Conservation (phyloP, 1,284 basidiomycete species). For the Kalmanozyma brasiliensis region DNA sequence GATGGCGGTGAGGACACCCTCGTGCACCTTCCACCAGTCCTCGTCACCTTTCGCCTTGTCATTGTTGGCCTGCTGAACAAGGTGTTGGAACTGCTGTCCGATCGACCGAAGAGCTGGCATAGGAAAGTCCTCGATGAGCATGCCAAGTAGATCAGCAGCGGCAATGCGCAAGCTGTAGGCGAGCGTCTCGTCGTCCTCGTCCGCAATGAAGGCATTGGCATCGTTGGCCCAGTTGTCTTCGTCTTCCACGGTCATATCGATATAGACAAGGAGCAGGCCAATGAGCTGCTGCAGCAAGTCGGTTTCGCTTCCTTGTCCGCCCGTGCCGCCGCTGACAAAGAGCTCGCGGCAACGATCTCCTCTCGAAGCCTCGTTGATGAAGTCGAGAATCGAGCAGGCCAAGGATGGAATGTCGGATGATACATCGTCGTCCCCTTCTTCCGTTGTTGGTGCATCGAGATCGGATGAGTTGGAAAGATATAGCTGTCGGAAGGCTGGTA, state of each 20-base stretch:
- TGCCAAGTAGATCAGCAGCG: slow-evolving; percentile 83
- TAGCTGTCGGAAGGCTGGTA: slow-evolving; percentile 43
- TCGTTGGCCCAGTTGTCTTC: slow-evolving; percentile 90
- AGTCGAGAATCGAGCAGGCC: slow-evolving; percentile 82
- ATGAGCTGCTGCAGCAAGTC: slow-evolving; percentile 73
- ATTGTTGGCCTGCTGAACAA: slow-evolving; percentile 72
- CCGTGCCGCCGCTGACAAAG: slow-evolving; percentile 71
- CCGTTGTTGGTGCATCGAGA: slow-evolving; percentile 73
- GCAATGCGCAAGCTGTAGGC: slow-evolving; percentile 83
- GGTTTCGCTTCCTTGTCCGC: slow-evolving; percentile 69
- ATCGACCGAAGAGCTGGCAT: slow-evolving; percentile 73
- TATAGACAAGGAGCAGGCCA: slow-evolving; percentile 76
- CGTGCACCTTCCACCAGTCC: slow-evolving; percentile 80
- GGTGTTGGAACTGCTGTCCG: slow-evolving; percentile 60
- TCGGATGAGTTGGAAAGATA: slow-evolving; percentile 68
- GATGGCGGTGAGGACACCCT: slow-evolving; percentile 84
- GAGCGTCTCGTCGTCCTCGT: slow-evolving; percentile 91
- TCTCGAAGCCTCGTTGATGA: slow-evolving; percentile 76
- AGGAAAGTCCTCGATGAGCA: slow-evolving; percentile 79
- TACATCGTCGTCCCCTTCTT: slow-evolving; percentile 78
- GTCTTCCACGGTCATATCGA: slow-evolving; percentile 90
- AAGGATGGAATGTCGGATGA: slow-evolving; percentile 76
- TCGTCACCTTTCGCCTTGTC: slow-evolving; percentile 58
- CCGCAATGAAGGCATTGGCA: slow-evolving; percentile 89
- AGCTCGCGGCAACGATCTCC: slow-evolving; percentile 75